A percentile compares a stretch with the other conserved stretches of the same genome.
These are phyloP conservation scores for Pseudopithomyces maydicus DNA, from an alignment of 2,329 filamentous ascomycete genomes.

Conservation along the genomic window DNA sequence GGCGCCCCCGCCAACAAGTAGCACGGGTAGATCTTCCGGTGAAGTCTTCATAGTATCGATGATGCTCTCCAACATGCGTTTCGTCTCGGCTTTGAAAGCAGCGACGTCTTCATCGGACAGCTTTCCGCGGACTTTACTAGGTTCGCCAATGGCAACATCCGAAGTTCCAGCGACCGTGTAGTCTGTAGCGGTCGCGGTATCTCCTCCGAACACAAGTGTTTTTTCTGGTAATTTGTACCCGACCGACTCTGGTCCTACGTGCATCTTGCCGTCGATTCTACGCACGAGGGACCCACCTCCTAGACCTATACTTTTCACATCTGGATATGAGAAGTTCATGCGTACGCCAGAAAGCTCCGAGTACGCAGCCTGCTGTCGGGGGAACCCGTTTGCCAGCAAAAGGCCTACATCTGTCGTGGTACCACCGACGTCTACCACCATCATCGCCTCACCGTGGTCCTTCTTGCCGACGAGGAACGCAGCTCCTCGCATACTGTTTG, in stretches of 20 bases:
- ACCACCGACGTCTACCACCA: slow-evolving; percentile 71
- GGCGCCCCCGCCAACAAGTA: slow-evolving; percentile 68
- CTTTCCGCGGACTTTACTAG: slow-evolving; percentile 41
- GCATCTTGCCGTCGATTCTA: slow-evolving; percentile 44
- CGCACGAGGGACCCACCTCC: slow-evolving; percentile 64
- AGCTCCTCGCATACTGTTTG: slow-evolving; percentile 60
- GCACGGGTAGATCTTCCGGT: slow-evolving; percentile 61
- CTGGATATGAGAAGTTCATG: slow-evolving; percentile 61
- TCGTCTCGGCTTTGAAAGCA: slow-evolving; percentile 50
- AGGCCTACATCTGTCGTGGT: slow-evolving; percentile 70
- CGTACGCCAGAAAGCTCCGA: slow-evolving; percentile 66
- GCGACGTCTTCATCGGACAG: slow-evolving; percentile 42
- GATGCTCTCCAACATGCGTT: slow-evolving; percentile 59
- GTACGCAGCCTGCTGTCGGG: slow-evolving; percentile 66
- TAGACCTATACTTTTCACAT: slow-evolving; percentile 64
- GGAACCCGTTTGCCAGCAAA: slow-evolving; percentile 65
- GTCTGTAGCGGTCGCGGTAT: slow-evolving; percentile 65
- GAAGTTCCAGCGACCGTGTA: slow-evolving; percentile 47
- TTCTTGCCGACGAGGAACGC: slow-evolving; percentile 45
- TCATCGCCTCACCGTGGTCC: slow-evolving; percentile 51
- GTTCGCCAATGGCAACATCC: slow-evolving; percentile 51
- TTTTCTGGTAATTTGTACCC: slow-evolving; percentile 62
- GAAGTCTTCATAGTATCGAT: slow-evolving; percentile 69
- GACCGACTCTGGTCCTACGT: slow-evolving; percentile 66
- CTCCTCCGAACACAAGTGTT: slow-evolving; percentile 62